Evolutionary conservation across 116 monocot genomes (phyloP).

Genomic region (Dioscorea cayenensis): DNA sequence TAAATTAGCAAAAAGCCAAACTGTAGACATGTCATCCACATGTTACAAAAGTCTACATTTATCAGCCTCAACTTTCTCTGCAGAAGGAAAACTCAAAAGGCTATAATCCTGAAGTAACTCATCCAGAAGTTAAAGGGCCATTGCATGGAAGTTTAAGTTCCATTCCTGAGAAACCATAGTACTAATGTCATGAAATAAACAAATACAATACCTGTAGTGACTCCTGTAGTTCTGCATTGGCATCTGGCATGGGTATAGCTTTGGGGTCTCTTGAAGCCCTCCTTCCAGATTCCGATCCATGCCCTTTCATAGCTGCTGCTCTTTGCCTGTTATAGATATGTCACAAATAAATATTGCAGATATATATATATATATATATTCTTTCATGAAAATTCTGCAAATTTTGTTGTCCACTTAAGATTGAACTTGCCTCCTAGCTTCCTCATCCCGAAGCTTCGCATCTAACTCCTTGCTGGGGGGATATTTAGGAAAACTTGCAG

Average conservation of each 20-base stretch:
- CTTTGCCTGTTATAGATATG: constrained; percentile 32
- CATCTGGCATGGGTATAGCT: constrained; percentile 23
- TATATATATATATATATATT: background rate
- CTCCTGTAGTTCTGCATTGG: constrained; percentile 37
- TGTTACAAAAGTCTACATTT: background rate
- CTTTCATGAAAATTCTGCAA: background rate
- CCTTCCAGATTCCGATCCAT: constrained; percentile 34
- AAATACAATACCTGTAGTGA: constrained; percentile 1
- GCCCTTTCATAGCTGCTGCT: constrained; percentile 31
- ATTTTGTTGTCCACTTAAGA: background rate
- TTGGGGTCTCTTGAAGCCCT: constrained; percentile 22
- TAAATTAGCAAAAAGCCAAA: background rate
- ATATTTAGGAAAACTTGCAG: constrained; percentile 67
- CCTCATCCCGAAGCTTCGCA: constrained; percentile 59
- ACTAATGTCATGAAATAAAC: background rate
- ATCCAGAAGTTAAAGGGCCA: background rate
- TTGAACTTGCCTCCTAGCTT: constrained; percentile 54
- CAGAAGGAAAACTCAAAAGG: background rate
- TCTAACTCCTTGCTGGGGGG: constrained; percentile 86
- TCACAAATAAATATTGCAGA: background rate
- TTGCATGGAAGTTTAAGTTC: too few relatives aligned
- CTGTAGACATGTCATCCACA: background rate
- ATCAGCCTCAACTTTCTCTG: background rate
- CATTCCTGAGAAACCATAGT: background rate
- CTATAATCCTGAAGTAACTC: background rate